Conservation (phyloP, 129 eudicot species). For the Flaveria brownii region DNA sequence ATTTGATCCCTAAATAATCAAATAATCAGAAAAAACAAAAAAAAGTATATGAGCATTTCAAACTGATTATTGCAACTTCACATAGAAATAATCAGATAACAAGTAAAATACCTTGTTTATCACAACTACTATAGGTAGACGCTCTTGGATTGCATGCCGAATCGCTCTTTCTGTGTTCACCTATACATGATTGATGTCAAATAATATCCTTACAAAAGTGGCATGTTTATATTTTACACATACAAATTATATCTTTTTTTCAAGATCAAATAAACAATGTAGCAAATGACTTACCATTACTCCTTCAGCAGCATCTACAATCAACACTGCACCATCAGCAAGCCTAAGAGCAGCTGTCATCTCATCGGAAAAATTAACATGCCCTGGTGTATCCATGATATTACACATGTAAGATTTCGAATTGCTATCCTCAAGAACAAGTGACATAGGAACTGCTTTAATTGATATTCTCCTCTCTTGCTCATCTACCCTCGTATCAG, state of each 20-base stretch:
- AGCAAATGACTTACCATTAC: conserved; percentile 68
- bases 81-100: neutral
- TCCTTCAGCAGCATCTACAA: conserved; percentile 99
- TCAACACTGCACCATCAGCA: conserved; percentile 96
- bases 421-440: conserved; percentile 93
- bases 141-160: conserved; percentile 95
- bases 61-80: neutral
- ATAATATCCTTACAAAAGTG: neutral
- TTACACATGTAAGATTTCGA: conserved; percentile 86
- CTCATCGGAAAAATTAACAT: conserved; percentile 92
- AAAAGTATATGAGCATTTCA: neutral
- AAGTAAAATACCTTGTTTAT: conserved; percentile 73
- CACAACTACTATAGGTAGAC: conserved; percentile 90
- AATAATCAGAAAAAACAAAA: neutral
- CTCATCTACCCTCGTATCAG: conserved; percentile 95
- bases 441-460: conserved; percentile 92
- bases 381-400: conserved; percentile 97
- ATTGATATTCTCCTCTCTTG: conserved; percentile 96
- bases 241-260: neutral
- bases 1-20: neutral
- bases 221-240: neutral
- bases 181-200: conserved; percentile 42
- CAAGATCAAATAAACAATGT: conserved; percentile 1
- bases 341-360: conserved; percentile 98
- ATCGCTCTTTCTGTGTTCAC: conserved; percentile 97